phyloP scores from a whole-genome alignment of 2,329 filamentous ascomycete genomes.

The Coniochaeta sp. region DNA sequence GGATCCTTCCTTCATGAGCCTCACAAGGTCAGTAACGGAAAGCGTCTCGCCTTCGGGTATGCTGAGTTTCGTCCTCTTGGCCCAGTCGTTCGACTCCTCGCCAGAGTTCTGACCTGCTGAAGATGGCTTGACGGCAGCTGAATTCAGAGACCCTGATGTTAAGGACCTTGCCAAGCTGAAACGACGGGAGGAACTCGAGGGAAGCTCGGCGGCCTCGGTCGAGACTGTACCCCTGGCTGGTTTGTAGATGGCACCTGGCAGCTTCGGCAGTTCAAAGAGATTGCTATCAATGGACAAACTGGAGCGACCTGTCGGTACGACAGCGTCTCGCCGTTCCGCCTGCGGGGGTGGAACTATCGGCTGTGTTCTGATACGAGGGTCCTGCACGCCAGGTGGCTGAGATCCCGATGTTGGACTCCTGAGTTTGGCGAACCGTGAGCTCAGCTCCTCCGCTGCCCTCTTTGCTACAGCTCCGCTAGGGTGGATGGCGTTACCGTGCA shows the following conservation, averaged over 20 bases:
- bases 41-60: constrained; percentile 51
- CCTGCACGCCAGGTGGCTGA: constrained; percentile 28
- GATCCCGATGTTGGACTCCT: constrained; percentile 15
- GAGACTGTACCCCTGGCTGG: constrained; percentile 66
- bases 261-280: constrained; percentile 55
- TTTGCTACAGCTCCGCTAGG: constrained; percentile 21
- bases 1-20: constrained; percentile 52
- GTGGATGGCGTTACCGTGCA: constrained; percentile 53
- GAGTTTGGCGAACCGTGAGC: constrained; percentile 49
- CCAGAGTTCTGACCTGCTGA: neutral
- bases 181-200: constrained; percentile 56
- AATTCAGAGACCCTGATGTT: constrained; percentile 22
- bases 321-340: neutral
- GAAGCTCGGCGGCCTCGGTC: constrained; percentile 55
- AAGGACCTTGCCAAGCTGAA: constrained; percentile 53
- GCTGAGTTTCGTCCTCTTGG: constrained; percentile 31
- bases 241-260: constrained; percentile 70
- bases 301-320: neutral
- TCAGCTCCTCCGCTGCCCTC: constrained; percentile 38
- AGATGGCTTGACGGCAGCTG: constrained; percentile 14
- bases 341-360: constrained; percentile 26
- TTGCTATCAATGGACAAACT: constrained; percentile 42
- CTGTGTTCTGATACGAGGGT: constrained; percentile 45
- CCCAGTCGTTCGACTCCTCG: constrained; percentile 20
- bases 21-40: constrained; percentile 60